Evolutionary conservation across 2,329 filamentous ascomycete genomes (phyloP).

Genomic region (Botrytis byssoidea): DNA sequence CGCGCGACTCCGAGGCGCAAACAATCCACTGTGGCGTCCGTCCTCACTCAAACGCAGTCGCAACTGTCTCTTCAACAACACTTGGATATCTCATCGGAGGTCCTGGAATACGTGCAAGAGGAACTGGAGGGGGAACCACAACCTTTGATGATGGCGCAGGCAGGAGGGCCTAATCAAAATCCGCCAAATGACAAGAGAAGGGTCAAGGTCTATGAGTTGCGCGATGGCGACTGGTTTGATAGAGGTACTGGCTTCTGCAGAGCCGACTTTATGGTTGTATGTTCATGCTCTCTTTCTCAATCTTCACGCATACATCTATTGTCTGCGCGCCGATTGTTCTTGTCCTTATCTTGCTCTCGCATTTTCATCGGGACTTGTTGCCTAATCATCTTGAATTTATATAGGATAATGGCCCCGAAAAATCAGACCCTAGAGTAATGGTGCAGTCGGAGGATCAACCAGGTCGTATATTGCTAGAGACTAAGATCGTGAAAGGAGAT

Average conservation of each 20-base stretch:
- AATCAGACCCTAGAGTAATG: constrained; percentile 82
- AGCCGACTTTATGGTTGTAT: constrained; percentile 47
- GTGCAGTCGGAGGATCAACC: constrained; percentile 94
- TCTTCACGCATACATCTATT: background rate
- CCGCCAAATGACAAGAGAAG: constrained; percentile 61
- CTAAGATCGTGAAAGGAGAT: constrained; percentile 88
- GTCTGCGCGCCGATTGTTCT: background rate
- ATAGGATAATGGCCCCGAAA: constrained; percentile 55
- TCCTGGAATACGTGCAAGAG: constrained; percentile 51
- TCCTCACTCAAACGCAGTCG: constrained; percentile 30
- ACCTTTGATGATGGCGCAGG: constrained; percentile 69
- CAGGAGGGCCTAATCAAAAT: constrained; percentile 55
- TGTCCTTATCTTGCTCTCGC: background rate
- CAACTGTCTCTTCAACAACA: constrained; percentile 60
- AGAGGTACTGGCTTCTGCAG: constrained; percentile 94
- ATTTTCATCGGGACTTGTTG: constrained; percentile 22
- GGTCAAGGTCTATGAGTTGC: constrained; percentile 98
- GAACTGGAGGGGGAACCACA: constrained; percentile 55
- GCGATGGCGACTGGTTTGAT: constrained; percentile 99
- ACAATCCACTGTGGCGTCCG: constrained; percentile 34
- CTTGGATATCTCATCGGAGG: constrained; percentile 54
- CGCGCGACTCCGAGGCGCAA: constrained; percentile 28
- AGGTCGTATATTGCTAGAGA: constrained; percentile 79
- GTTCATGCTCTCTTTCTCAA: constrained; percentile 21
- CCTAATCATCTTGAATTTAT: constrained; percentile 36